These are phyloP conservation scores for Rhodamnia argentea DNA, from an alignment of 345 rosid species.

Conservation along the genomic window DNA sequence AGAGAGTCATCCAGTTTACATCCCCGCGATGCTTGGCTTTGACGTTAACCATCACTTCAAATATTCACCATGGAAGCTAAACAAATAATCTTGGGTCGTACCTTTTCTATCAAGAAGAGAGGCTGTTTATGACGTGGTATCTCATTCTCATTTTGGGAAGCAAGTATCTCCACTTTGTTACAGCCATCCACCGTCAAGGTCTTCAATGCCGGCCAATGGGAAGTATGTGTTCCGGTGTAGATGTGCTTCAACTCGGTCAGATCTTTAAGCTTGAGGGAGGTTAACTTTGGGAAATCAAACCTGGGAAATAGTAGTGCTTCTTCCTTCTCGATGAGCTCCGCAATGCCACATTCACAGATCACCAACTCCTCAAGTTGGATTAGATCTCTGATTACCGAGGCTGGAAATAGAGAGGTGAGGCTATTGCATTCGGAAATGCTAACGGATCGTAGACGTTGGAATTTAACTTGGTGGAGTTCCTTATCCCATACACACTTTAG, in stretches of 20 bases:
- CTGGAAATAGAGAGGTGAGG: not conserved
- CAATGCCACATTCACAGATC: not conserved
- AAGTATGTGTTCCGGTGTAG: not conserved
- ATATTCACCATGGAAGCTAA: not conserved
- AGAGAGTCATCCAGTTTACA: not conserved
- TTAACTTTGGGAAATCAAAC: not conserved
- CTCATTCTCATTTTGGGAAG: not conserved
- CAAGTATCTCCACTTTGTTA: not conserved
- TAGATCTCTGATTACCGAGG: fast-evolving
- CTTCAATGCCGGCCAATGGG: not conserved
- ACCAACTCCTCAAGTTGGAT: fast-evolving
- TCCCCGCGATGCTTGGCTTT: not conserved
- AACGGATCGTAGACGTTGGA: not conserved
- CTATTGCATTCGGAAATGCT: too few species aligned
- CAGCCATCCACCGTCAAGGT: fast-evolving
- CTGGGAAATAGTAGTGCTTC: not conserved
- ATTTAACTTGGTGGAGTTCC: not conserved
- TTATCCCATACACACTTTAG: not conserved
- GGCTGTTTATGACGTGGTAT: not conserved
- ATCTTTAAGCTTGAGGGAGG: not conserved
- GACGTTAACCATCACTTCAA: not conserved
- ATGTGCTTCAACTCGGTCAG: not conserved
- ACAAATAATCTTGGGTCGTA: not conserved
- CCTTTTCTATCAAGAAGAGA: not conserved
- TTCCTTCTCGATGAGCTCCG: not conserved